Conservation (phyloP, 805 yeast species). For the Starmerella asiatica region DNA sequence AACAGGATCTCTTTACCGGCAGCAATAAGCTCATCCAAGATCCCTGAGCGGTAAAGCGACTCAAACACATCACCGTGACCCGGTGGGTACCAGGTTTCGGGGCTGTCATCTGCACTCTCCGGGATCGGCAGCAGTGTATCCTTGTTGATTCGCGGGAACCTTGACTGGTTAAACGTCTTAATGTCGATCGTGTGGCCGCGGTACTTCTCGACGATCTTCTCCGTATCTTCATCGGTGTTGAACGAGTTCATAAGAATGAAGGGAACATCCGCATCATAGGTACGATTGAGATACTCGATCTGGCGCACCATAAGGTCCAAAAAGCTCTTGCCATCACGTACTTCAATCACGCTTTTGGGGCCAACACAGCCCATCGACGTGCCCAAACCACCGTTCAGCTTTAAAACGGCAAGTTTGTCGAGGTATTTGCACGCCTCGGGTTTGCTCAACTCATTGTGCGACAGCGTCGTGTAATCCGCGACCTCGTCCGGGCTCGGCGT, state of each 20-base stretch:
- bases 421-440: constrained; percentile 34
- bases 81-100: constrained; percentile 97
- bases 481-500: constrained; percentile 87
- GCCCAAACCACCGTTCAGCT: constrained; percentile 95
- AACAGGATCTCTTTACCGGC: constrained; percentile 92
- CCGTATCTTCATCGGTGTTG: constrained; percentile 94
- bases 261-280: constrained; percentile 86
- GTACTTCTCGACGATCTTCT: constrained; percentile 87
- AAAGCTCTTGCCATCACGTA: constrained; percentile 95
- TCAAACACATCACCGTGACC: constrained; percentile 98
- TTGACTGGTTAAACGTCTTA: constrained; percentile 93
- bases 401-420: constrained; percentile 81
- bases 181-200: constrained; percentile 92
- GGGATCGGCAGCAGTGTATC: constrained; percentile 97
- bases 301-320: constrained; percentile 92
- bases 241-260: constrained; percentile 95
- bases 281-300: constrained; percentile 85
- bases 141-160: constrained; percentile 88
- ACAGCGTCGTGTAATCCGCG: constrained; percentile 53
- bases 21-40: constrained; percentile 71
- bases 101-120: constrained; percentile 50
- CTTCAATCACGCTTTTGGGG: constrained; percentile 95
- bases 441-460: constrained; percentile 26
- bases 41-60: constrained; percentile 76
- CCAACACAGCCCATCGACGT: constrained; percentile 99